Base-by-base conservation (phyloP, 2,329 filamentous ascomycete genomes). In the Exserohilum turcica region DNA sequence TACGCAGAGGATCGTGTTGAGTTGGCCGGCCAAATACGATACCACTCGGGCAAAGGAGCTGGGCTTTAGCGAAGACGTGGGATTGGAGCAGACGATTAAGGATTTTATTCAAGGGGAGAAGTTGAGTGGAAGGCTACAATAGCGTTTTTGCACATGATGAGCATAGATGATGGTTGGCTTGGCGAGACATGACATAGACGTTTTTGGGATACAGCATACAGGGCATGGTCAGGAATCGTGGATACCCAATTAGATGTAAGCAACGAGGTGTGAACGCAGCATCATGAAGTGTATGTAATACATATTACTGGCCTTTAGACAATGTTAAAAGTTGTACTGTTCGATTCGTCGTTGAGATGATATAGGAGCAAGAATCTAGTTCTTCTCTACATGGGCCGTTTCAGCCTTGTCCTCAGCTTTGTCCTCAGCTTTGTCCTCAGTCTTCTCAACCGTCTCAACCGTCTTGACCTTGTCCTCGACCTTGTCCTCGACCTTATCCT, bases 11-110 rank as follows among this genome's bases (percentile, higher is more conserved):
- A 84, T 86, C 63, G 68, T 85, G 43, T 74, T 82, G 24, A 82
- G 79, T 29, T 86, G 83, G 83, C 81, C 82, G 1, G 79, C 78
- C 1, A 77, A 77, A 31, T 84, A 84, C 60, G 81, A 85, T 67
- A 83, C 56, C 67, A 84, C 73, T 1, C 79, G 81, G 56, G 86
- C 86, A 3, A 75, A 78, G 53, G 69, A 74, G 7, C 67, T 89
- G 47, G 84, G 83, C 0, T 78, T 84, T 56, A 65, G 72, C 43
- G 72, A 73, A 1, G 83, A 85, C 68, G 75, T 77, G 5, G 71
- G 68, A n/a, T 73, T 82, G 47, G 74, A 77, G 62, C 72, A 74
- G 55, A 78, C 78, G 2, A 77, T 81, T 45, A 73, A 69, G 40
- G 77, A 80, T 53, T 80, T 79, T 32, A 68, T 74, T 12, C 66